Conservation (phyloP, 1,284 basidiomycete species). For the Porodaedalea pini region DNA sequence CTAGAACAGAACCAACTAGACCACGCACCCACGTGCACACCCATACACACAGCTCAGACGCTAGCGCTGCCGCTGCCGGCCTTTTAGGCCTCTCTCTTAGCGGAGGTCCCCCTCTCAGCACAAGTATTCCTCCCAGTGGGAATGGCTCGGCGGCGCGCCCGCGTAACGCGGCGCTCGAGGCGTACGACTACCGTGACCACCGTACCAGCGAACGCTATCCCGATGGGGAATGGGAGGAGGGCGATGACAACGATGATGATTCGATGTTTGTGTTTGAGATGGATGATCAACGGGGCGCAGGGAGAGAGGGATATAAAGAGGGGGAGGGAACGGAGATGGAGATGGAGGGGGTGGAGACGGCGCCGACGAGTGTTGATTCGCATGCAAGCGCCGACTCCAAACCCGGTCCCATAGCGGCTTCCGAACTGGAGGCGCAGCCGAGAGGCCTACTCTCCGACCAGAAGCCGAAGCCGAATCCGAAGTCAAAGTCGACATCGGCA, state of each 20-base stretch:
- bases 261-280: background rate
- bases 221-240: background rate
- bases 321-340: background rate
- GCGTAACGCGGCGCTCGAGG: background rate
- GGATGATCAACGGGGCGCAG: background rate
- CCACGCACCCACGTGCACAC: background rate
- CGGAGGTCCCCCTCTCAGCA: background rate
- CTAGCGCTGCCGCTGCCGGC: conserved; percentile 5
- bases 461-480: background rate
- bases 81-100: conserved; percentile 1
- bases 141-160: too few species aligned
- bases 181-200: background rate
- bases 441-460: background rate
- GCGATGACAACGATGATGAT: background rate
- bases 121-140: background rate
- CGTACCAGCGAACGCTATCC: background rate
- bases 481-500: background rate
- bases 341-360: conserved; percentile 2
- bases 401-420: too few species aligned
- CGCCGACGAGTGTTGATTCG: conserved; percentile 9
- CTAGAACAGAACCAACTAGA: background rate
- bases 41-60: background rate
- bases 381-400: background rate
- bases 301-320: background rate
- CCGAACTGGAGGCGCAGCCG: background rate